Evolutionary conservation across 2,329 filamentous ascomycete species (phyloP), one percentile per base, ranked within the genome.

Genomic region (Fusarium heterosporum): DNA sequence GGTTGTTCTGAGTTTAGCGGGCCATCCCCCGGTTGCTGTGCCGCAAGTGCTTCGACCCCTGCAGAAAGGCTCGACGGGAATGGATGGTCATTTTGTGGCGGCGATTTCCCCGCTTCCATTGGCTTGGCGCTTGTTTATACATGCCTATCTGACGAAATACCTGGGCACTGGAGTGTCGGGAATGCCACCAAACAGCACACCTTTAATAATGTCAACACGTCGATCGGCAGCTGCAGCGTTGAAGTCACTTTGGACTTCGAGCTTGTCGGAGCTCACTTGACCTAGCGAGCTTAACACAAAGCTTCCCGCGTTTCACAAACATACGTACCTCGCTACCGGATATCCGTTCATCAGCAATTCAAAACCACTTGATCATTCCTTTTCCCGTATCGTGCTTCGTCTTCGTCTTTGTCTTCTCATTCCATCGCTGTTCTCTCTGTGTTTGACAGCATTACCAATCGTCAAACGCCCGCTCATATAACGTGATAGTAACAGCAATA

Each of bases 261-360:
- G 60, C 63, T 66, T 53, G 28, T 19, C n/a, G 30, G 51, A 68
- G 64, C 64, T 68, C 53, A 67, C 59, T 67, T 68, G 64, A 65
- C 64, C 49, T 34, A 49, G 32, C 22, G 55, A 67, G 60, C 64
- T 65, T 68, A 65, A 68, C 49, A 53, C 46, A 41, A 42, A 68
- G 60, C 64, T 54, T 64, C 49, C 47, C 22, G 40, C 48, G 61
- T 60, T 51, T 65, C 64, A 61, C 42, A 68, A 26, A 38, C 54
- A 50, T 52, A 60, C 46, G 12, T 64, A 50, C 46, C 47, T 45
- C 46, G 56, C 46, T 49, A 50, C 42, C 28, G 46, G 51, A 41
- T 60, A 48, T 58, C 17, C 32, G 28, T 39, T 46, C 22, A 46
- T 64, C 60, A 64, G 41, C 38, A 34, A 47, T 48, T 40, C 43